A percentile compares a stretch with the other conserved stretches of the same genome.
These are phyloP conservation scores for Kodamaea sp. DNA, from an alignment of 1,139 yeast genomes.

Conservation along the genomic window DNA sequence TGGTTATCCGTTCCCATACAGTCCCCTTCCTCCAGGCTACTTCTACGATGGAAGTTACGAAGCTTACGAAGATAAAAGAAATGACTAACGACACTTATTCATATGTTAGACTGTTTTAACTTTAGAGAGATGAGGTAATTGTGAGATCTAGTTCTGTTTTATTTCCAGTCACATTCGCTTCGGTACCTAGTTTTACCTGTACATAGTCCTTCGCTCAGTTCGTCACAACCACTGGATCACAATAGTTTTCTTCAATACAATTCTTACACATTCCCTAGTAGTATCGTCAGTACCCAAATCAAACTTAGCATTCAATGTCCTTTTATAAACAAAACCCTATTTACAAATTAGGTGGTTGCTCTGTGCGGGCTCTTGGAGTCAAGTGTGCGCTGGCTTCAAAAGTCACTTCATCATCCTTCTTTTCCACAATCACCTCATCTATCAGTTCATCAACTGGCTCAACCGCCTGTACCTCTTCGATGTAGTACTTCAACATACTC, in stretches of 20 bases:
- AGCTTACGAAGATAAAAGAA: background rate
- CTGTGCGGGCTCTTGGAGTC: conserved; percentile 35
- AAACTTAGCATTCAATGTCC: no score
- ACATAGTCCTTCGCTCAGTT: no score
- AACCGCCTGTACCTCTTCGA: conserved; percentile 73
- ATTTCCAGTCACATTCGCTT: no score
- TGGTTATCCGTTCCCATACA: conserved; percentile 9
- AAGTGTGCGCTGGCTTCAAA: conserved; percentile 22
- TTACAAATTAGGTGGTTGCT: conserved; percentile 47
- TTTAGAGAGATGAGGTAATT: no score
- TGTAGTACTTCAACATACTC: conserved; percentile 77
- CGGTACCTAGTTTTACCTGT: no score
- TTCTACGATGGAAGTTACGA: conserved; percentile 5
- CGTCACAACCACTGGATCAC: no score
- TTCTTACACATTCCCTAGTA: background rate
- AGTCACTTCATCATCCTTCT: conserved; percentile 21
- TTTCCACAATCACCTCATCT: conserved; percentile 41
- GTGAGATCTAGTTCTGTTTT: no score
- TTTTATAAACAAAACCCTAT: no score
- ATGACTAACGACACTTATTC: background rate
- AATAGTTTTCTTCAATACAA: background rate
- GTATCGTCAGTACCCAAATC: no score
- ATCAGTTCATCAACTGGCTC: conserved; percentile 52
- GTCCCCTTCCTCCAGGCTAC: conserved; percentile 6
- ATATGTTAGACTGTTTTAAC: background rate